Evolutionary conservation across 345 rosid genomes (phyloP).

Genomic region (Salix exigua): DNA sequence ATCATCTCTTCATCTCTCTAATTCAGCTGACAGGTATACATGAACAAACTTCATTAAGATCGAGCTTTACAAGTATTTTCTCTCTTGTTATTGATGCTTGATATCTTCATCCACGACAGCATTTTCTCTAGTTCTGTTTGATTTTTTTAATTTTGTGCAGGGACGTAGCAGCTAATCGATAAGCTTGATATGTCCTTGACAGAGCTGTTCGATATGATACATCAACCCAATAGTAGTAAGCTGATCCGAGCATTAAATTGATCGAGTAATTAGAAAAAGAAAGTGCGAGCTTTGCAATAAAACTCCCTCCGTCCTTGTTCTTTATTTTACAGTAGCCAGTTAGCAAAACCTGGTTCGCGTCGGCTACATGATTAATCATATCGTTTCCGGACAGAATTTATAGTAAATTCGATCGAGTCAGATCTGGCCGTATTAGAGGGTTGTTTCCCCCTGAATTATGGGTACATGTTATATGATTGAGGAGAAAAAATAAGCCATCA

Average conservation of each 20-base stretch:
- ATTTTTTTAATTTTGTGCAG: background rate
- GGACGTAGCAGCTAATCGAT: background rate
- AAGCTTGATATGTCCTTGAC: background rate
- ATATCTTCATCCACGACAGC: no score
- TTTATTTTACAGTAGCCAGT: no score
- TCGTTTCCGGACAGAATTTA: no score
- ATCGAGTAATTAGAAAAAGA: no score
- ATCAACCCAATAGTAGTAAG: background rate
- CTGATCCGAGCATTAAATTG: background rate
- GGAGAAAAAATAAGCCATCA: no score
- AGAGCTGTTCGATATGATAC: background rate
- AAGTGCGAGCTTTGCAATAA: background rate
- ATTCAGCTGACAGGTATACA: no score
- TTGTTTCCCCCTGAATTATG: no score
- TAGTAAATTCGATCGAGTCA: no score
- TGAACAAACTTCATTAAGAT: no score
- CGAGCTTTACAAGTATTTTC: background rate
- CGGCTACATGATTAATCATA: background rate
- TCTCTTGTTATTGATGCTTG: background rate
- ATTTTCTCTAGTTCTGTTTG: background rate
- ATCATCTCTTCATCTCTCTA: no score
- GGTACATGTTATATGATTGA: no score
- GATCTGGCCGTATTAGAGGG: no score
- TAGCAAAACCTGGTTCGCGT: background rate
- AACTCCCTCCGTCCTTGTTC: background rate